phyloP scores from a whole-genome alignment of 768 basidiomycete genomes.

The Suillus subluteus region DNA sequence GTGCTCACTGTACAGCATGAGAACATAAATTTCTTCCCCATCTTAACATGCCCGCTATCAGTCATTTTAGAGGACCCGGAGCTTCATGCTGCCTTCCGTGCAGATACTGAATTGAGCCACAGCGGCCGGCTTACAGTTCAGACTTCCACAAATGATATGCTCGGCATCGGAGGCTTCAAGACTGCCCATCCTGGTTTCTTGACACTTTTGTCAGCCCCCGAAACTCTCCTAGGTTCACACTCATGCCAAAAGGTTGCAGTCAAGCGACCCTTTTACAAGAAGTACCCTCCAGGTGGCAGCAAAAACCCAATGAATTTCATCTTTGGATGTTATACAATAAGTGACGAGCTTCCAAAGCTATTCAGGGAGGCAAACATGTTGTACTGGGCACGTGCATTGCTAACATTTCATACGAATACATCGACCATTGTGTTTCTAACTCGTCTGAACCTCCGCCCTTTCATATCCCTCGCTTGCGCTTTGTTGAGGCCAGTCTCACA shows the following conservation, averaged over 20 bases:
- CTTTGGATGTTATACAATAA: neutral
- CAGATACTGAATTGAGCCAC: neutral
- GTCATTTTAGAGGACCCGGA: neutral
- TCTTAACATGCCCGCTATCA: neutral
- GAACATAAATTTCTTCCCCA: no score
- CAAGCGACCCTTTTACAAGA: no score
- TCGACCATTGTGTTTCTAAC: constrained; percentile 3
- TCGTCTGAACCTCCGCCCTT: no score
- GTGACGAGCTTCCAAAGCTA: constrained; percentile 10
- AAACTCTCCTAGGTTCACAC: no score
- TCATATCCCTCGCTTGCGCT: constrained; percentile 14
- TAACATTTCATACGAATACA: constrained; percentile 14
- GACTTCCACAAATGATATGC: neutral
- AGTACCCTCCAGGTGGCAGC: no score
- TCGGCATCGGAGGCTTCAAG: no score
- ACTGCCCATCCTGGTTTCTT: no score
- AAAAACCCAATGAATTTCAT: no score
- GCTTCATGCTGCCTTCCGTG: neutral
- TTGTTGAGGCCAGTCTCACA: constrained; percentile 16
- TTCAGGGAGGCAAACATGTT: constrained; percentile 16
- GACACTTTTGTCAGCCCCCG: no score
- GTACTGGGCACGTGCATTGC: constrained; percentile 17
- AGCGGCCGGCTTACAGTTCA: neutral
- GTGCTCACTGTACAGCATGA: no score
- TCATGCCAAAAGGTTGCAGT: no score